Conservation (phyloP, 176 grass and related monocot genomes). For the Zizania latifolia region DNA sequence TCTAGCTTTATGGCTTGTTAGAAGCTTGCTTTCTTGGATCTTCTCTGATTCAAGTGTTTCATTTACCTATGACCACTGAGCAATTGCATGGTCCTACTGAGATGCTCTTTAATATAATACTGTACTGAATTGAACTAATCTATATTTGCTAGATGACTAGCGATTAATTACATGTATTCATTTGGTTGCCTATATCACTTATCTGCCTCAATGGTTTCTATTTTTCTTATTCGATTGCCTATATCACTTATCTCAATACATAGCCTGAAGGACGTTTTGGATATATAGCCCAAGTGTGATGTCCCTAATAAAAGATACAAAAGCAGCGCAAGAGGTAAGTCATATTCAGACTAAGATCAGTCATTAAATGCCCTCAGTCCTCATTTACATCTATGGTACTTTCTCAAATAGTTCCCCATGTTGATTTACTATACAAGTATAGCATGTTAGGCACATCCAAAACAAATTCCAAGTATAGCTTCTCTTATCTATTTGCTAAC, state of each 20-base stretch:
- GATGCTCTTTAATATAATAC: background rate
- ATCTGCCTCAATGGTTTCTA: background rate
- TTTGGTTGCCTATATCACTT: background rate
- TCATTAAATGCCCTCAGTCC: background rate
- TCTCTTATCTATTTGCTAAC: background rate
- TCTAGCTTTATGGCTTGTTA: no score
- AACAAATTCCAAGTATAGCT: background rate
- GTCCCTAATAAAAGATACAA: constrained; percentile 95
- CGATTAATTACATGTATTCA: constrained; percentile 12
- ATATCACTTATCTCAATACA: constrained; percentile 37
- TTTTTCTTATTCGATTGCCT: constrained; percentile 4
- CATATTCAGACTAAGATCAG: background rate
- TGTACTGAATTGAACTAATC: background rate
- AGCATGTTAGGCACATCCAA: background rate
- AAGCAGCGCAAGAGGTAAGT: constrained; percentile 83
- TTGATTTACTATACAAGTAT: background rate
- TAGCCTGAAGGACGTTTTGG: constrained; percentile 98
- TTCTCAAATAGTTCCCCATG: background rate
- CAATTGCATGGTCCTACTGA: background rate
- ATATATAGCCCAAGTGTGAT: constrained; percentile 62
- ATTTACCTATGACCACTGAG: background rate
- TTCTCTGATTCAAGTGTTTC: no score
- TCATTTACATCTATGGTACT: background rate
- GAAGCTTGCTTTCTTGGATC: no score
- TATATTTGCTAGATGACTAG: constrained; percentile 9